phyloP scores from a whole-genome alignment of 2,329 filamentous ascomycete species.

The Pestalotiopsis sp. region DNA sequence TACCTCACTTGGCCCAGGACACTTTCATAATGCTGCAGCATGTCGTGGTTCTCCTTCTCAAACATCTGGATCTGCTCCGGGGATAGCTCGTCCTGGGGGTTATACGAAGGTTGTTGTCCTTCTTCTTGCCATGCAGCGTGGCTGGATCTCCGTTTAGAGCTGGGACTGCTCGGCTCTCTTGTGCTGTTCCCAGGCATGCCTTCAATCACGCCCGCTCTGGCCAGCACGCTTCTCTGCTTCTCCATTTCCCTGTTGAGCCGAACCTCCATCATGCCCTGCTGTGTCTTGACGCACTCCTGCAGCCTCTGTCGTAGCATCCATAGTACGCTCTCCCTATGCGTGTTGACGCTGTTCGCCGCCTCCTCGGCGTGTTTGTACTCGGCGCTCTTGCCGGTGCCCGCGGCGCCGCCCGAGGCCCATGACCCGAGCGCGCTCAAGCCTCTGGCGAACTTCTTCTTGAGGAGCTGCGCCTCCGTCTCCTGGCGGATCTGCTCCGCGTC shows the following conservation, averaged over 20 bases:
- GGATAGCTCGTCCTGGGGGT: slow-evolving; percentile 58
- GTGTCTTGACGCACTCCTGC: slow-evolving; percentile 73
- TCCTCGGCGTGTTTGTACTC: slow-evolving; percentile 76
- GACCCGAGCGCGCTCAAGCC: slow-evolving; percentile 63
- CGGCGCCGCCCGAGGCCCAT: slow-evolving; percentile 67
- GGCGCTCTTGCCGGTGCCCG: slow-evolving; percentile 44
- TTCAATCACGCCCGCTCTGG: slow-evolving; percentile 56
- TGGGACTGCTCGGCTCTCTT: slow-evolving; percentile 20
- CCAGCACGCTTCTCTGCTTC: slow-evolving; percentile 82
- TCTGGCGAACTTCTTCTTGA: slow-evolving; percentile 67
- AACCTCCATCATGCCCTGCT: slow-evolving; percentile 92
- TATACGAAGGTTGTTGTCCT: slow-evolving; percentile 16
- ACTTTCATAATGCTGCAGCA: slow-evolving; percentile 91
- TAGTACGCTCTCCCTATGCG: slow-evolving; percentile 79
- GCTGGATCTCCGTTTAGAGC: slow-evolving; percentile 19
- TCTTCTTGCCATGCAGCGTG: slow-evolving; percentile 23
- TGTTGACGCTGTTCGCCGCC: slow-evolving; percentile 62
- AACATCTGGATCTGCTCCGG: slow-evolving; percentile 90
- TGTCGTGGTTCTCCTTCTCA: slow-evolving; percentile 86
- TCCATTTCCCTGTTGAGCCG: slow-evolving; percentile 82
- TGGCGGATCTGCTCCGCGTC: slow-evolving; percentile 81
- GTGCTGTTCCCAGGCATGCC: slow-evolving; percentile 18
- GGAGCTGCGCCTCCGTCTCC: slow-evolving; percentile 69
- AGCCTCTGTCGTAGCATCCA: slow-evolving; percentile 78
- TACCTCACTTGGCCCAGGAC: slow-evolving; percentile 94